Conservation (phyloP, 2,329 filamentous ascomycete species). For the Arthrobotrys musiformis region DNA sequence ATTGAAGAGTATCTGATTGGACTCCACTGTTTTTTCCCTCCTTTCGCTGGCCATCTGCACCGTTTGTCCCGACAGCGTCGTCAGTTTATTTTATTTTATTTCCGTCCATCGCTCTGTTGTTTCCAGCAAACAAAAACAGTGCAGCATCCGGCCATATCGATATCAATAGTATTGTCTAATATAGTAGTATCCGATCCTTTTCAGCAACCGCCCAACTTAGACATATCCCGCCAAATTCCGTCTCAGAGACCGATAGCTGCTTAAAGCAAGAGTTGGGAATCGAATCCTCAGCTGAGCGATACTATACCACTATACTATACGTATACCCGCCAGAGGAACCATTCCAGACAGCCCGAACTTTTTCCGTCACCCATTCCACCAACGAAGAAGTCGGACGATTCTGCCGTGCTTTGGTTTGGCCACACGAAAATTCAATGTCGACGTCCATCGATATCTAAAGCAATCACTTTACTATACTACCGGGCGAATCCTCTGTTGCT, state of each 20-base stretch:
- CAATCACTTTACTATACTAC: no score
- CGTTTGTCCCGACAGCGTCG: slow-evolving; percentile 32
- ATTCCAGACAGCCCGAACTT: slow-evolving; percentile 30
- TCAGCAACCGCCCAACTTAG: neutral
- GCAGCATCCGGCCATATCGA: neutral
- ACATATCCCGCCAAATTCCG: neutral
- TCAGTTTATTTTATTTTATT: neutral
- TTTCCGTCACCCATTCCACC: slow-evolving; percentile 11
- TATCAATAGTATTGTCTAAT: slow-evolving; percentile 16
- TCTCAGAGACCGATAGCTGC: neutral
- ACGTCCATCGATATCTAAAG: slow-evolving; percentile 26
- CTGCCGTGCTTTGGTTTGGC: slow-evolving; percentile 4
- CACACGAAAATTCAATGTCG: slow-evolving; percentile 22
- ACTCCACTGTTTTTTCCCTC: neutral
- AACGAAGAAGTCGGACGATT: slow-evolving; percentile 6
- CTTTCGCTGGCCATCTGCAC: slow-evolving; percentile 33
- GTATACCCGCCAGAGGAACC: slow-evolving; percentile 50
- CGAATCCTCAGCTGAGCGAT: neutral
- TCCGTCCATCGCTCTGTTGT: slow-evolving; percentile 20
- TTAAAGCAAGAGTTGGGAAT: neutral
- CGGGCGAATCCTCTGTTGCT: neutral
- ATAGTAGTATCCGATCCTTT: neutral
- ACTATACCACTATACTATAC: no score
- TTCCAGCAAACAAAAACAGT: neutral
- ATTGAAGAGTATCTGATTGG: neutral